phyloP scores from a whole-genome alignment of 2,329 filamentous ascomycete genomes.

The Claviceps quebecensis region DNA sequence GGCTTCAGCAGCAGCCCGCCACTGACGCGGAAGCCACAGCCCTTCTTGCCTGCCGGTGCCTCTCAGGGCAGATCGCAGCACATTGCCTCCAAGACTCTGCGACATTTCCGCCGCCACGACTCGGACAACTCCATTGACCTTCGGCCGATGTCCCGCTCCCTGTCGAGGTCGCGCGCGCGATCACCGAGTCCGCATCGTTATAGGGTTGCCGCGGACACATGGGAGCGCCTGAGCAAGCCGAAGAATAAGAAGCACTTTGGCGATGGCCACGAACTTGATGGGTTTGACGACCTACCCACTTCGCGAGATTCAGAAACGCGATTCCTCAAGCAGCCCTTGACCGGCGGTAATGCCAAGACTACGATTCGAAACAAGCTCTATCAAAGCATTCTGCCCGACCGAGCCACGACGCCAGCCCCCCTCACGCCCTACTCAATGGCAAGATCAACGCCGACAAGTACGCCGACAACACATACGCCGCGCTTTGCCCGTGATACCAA shows the following conservation, averaged over 20 bases:
- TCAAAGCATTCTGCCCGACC: slow-evolving; percentile 40
- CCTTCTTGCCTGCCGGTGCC: slow-evolving; percentile 68
- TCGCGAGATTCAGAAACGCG: slow-evolving; percentile 69
- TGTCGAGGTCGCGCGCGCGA: slow-evolving; percentile 44
- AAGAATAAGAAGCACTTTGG: slow-evolving; percentile 50
- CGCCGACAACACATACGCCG: slow-evolving; percentile 27
- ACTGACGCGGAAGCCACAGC: slow-evolving; percentile 45
- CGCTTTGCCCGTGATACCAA: slow-evolving; percentile 52
- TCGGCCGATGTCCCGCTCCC: slow-evolving; percentile 40
- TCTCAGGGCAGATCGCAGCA: slow-evolving; percentile 67
- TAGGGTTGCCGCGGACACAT: slow-evolving; percentile 32
- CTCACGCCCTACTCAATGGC: slow-evolving; percentile 43
- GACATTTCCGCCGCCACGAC: slow-evolving; percentile 65
- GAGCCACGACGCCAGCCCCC: slow-evolving; percentile 38
- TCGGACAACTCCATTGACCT: slow-evolving; percentile 55
- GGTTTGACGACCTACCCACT: slow-evolving; percentile 88
- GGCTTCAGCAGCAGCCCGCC: slow-evolving; percentile 34
- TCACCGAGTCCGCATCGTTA: slow-evolving; percentile 45
- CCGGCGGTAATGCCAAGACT: slow-evolving; percentile 53
- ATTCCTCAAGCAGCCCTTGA: slow-evolving; percentile 61
- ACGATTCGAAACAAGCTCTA: slow-evolving; percentile 41
- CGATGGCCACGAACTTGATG: slow-evolving; percentile 82
- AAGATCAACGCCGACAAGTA: slow-evolving; percentile 23
- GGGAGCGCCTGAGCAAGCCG: slow-evolving; percentile 61
- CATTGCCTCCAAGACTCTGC: slow-evolving; percentile 53